Evolutionary conservation across 257 asterid species (phyloP), one percentile per base, ranked within the genome.

Genomic region (Lavandula angustifolia): DNA sequence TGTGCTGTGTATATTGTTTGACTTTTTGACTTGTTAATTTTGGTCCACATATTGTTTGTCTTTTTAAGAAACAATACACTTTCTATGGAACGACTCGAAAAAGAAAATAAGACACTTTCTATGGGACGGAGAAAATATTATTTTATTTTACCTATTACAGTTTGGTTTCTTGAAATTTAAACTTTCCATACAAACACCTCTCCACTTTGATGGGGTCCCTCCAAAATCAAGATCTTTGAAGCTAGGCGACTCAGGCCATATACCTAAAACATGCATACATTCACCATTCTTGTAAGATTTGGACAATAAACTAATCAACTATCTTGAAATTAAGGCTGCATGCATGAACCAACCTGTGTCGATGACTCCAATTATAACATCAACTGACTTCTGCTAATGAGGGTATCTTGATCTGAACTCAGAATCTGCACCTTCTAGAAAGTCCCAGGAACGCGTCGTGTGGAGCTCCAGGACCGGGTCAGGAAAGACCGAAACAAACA

Each of bases 311-410:
- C 42, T 37, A 37, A 22, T 22, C 27, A 22, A 22, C 27, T 22
- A 22, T 22, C 27, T 22, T 22, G 27, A 22, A n/a, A n/a, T n/a
- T n/a, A n/a, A n/a, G n/a, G n/a, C n/a, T n/a, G n/a, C n/a, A n/a
- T n/a, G n/a, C n/a, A n/a, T n/a, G n/a, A n/a, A n/a, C n/a, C 62
- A 11, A 88, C 96, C 95, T 80, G 96, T 87, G 68, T 86, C 96
- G 57, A 88, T 75, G 75, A 89, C 66, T 77, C 95, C 96, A 51
- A 89, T 76, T 10, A 89, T 81, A 54, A 87, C 85, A 66, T 87
- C 88, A 54, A 66, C 81, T 16, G 83, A 64, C 27, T 61, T 46
- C 6, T 44, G 73, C 42, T 62, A 73, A 12, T 58, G 31, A 44
- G 75, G 78, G 66, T 33, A 63, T 64, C 35, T 62, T 13, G 90